These are phyloP conservation scores for Clavaria fumosa DNA, from an alignment of 768 basidiomycete genomes.

Conservation along the genomic window DNA sequence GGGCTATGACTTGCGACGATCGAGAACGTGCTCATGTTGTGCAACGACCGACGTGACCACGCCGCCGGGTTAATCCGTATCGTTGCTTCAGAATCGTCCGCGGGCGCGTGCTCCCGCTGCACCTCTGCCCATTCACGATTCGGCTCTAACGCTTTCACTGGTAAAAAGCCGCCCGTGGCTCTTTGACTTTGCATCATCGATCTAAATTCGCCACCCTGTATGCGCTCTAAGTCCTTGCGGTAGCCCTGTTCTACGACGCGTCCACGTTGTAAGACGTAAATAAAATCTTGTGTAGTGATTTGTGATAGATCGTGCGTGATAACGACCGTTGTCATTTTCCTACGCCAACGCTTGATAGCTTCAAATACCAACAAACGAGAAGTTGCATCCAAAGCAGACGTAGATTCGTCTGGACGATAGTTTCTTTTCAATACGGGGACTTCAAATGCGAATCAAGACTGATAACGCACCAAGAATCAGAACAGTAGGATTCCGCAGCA, in stretches of 20 bases:
- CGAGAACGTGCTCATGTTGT: too few species aligned
- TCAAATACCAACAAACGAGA: slow-evolving; percentile 78
- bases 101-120: slow-evolving; percentile 16
- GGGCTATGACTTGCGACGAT: too few species aligned
- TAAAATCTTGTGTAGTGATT: slow-evolving; percentile 62
- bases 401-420: slow-evolving; percentile 47
- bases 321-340: slow-evolving; percentile 75
- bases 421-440: slow-evolving; percentile 25
- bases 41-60: too few species aligned
- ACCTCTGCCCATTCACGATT: slow-evolving; percentile 30
- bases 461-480: slow-evolving; percentile 80
- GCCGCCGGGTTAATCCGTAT: too few species aligned
- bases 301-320: slow-evolving; percentile 94
- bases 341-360: slow-evolving; percentile 50
- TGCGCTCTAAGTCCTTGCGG: slow-evolving; percentile 56
- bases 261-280: slow-evolving; percentile 81
- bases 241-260: slow-evolving; percentile 77
- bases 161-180: slow-evolving; percentile 37
- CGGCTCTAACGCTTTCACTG: slow-evolving; percentile 23
- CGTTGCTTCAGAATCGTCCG: slow-evolving; percentile 16
- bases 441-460: too few species aligned
- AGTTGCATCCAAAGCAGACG: slow-evolving; percentile 72
- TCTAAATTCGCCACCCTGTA: slow-evolving; percentile 53
- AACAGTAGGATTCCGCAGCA: slow-evolving; percentile 72
- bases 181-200: slow-evolving; percentile 47